Evolutionary conservation across 139 green algal species (phyloP).

Genomic region (Nannochloris sp.): DNA sequence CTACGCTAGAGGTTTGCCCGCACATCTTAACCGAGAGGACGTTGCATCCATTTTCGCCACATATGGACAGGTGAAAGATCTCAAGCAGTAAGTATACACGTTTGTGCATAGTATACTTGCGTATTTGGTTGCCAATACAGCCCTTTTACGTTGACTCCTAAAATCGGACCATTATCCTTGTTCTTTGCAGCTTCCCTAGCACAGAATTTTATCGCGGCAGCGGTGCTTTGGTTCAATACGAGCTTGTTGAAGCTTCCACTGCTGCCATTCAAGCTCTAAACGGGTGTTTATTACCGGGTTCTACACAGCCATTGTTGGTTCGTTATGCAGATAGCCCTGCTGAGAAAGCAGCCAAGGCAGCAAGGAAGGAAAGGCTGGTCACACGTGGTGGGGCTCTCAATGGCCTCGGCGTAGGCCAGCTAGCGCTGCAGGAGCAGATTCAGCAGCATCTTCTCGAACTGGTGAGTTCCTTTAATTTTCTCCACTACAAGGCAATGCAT

Average conservation of each 20-base stretch:
- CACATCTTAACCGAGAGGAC: background rate
- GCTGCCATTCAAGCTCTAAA: constrained; percentile 49
- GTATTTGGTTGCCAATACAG: too few relatives aligned
- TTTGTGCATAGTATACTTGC: background rate
- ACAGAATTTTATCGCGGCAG: constrained; percentile 23
- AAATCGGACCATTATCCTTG: too few relatives aligned
- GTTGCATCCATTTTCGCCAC: background rate
- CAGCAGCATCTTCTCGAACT: background rate
- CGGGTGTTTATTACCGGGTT: constrained; percentile 27
- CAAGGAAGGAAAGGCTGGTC: constrained; percentile 11
- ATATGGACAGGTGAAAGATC: background rate
- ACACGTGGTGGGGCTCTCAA: background rate
- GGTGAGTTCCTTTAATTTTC: too few relatives aligned
- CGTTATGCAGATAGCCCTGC: constrained; percentile 50
- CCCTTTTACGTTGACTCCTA: background rate
- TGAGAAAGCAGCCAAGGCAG: constrained; percentile 51
- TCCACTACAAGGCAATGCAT: too few relatives aligned
- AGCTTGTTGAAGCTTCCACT: constrained; percentile 29
- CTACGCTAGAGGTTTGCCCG: background rate
- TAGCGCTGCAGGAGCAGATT: background rate
- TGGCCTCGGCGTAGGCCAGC: background rate
- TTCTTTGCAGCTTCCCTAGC: constrained; percentile 16
- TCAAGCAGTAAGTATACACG: background rate
- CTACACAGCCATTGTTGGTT: constrained; percentile 37
- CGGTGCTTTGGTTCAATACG: constrained; percentile 47